Percentiles rank a stretch among this genome's conserved stretches.
Evolutionary conservation across 2,329 filamentous ascomycete species (phyloP).

Genomic region (Pseudocercospora macadamiae): DNA sequence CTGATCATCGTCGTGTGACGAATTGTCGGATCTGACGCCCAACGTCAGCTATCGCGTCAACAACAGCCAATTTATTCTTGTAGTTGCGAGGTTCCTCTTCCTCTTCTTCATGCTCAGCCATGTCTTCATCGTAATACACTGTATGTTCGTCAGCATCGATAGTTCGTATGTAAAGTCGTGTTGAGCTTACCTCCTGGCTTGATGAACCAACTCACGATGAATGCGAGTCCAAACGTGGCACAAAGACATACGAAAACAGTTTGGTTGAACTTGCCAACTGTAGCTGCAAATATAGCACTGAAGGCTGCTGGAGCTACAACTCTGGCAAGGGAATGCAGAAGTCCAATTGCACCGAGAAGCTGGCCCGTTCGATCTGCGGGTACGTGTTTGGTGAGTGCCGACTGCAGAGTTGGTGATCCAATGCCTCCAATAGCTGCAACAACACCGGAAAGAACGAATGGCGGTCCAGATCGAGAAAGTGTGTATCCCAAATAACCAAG

Average conservation of each 20-base stretch:
- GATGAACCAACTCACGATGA: constrained; percentile 71
- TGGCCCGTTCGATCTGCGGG: constrained; percentile 80
- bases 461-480: constrained; percentile 60
- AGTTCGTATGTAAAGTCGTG: background rate
- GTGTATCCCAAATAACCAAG: constrained; percentile 76
- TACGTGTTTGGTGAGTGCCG: constrained; percentile 86
- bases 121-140: constrained; percentile 28
- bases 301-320: constrained; percentile 81
- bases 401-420: constrained; percentile 81
- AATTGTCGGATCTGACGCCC: background rate
- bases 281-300: constrained; percentile 81
- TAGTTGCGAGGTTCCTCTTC: background rate
- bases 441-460: constrained; percentile 74
- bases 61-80: background rate
- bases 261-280: constrained; percentile 76
- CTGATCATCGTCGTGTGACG: background rate
- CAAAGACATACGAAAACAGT: constrained; percentile 79
- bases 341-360: constrained; percentile 82
- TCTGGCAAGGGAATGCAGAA: constrained; percentile 80
- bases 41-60: constrained; percentile 1
- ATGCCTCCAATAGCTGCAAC: constrained; percentile 80
- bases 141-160: background rate
- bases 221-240: constrained; percentile 66
- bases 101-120: constrained; percentile 18
- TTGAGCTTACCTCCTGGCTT: constrained; percentile 69